These are phyloP conservation scores for Talaromyces sp. DNA, from an alignment of 2,329 filamentous ascomycete genomes.

Conservation along the genomic window DNA sequence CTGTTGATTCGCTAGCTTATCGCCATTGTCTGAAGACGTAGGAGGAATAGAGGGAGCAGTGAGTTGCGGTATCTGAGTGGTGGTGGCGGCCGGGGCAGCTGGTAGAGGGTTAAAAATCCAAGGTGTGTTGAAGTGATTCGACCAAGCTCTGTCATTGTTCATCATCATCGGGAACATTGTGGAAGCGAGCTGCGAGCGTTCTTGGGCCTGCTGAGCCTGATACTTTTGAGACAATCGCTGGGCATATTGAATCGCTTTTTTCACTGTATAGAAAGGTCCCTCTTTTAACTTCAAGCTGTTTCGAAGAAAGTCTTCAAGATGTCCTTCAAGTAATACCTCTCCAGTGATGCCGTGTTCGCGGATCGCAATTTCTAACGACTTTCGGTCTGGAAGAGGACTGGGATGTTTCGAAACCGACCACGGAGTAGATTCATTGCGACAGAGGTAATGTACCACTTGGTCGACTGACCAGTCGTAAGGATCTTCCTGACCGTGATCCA, in stretches of 20 bases:
- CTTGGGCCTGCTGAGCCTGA: conserved; percentile 5
- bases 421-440: conserved; percentile 49
- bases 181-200: conserved; percentile 10
- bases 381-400: conserved; percentile 50
- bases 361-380: conserved; percentile 54
- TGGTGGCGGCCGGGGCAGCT: background rate
- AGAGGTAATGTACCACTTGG: conserved; percentile 65
- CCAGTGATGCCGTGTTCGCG: conserved; percentile 65
- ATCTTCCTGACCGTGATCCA: conserved; percentile 48
- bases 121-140: background rate
- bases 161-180: conserved; percentile 13
- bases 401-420: conserved; percentile 34
- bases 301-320: conserved; percentile 11
- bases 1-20: conserved; percentile 2
- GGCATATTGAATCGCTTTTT: conserved; percentile 16
- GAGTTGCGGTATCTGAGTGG: background rate
- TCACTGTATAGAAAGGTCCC: conserved; percentile 16
- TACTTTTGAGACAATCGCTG: conserved; percentile 13
- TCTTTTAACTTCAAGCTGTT: conserved; percentile 14
- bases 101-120: conserved; percentile 1
- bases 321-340: conserved; percentile 46
- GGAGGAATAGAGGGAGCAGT: background rate
- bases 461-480: conserved; percentile 73
- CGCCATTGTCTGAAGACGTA: background rate
- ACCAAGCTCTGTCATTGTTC: background rate